phyloP scores from a whole-genome alignment of 805 yeast species.

The Kluyveromyces starmeri region DNA sequence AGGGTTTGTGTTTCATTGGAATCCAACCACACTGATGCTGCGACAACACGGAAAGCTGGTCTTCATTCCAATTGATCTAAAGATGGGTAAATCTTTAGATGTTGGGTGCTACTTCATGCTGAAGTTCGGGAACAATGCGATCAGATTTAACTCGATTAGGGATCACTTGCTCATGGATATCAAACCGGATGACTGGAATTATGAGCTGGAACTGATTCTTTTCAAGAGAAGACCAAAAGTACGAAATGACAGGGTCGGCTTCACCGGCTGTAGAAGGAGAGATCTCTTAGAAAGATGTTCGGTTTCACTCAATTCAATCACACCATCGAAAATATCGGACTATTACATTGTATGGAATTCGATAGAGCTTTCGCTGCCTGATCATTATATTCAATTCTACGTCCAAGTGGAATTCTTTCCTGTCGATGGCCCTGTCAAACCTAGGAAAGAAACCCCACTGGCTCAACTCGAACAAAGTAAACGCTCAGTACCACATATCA shows the following conservation, averaged over 20 bases:
- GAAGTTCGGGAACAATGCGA: slow-evolving; percentile 9
- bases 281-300: slow-evolving; percentile 7
- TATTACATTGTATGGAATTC: slow-evolving; percentile 12
- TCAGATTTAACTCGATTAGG: slow-evolving; percentile 7
- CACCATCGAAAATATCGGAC: slow-evolving; percentile 1
- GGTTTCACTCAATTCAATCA: not conserved
- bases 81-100: not conserved
- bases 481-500: too few relatives aligned
- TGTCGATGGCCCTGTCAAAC: not conserved
- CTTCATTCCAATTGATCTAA: slow-evolving; percentile 2
- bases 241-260: slow-evolving; percentile 2
- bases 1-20: too few relatives aligned
- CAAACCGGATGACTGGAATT: slow-evolving; percentile 1
- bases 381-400: slow-evolving; percentile 1
- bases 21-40: slow-evolving; percentile 7
- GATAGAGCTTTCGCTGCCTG: slow-evolving; percentile 4
- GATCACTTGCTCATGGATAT: slow-evolving; percentile 6
- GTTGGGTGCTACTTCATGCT: slow-evolving; percentile 10
- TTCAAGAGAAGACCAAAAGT: slow-evolving; percentile 9
- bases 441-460: too few relatives aligned
- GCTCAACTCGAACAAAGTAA: too few relatives aligned
- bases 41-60: slow-evolving; percentile 9
- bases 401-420: slow-evolving; percentile 16
- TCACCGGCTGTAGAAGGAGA: slow-evolving; percentile 9
- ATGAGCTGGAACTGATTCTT: slow-evolving; percentile 7